Evolutionary conservation across 805 yeast species (phyloP), one percentile per base, ranked within the genome.

Genomic region (Pichia nanzhaoensis): DNA sequence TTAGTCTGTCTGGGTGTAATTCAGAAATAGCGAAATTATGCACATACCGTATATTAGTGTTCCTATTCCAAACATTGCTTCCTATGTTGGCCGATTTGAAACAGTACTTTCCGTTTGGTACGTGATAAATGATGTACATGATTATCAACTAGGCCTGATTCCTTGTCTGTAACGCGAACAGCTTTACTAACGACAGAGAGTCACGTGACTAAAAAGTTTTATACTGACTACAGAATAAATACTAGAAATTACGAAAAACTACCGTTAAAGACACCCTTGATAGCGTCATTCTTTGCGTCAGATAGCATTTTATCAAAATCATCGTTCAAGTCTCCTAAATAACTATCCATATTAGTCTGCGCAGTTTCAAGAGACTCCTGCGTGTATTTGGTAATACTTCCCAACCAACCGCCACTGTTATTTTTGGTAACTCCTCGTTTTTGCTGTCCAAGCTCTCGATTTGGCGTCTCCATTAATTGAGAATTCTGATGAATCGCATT

Each of bases 1-100:
- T 38, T 37, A 39, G 32, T 19, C n/a, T n/a, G n/a, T n/a, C n/a
- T n/a, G n/a, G n/a, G n/a, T n/a, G n/a, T n/a, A n/a, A n/a, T n/a
- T n/a, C n/a, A n/a, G n/a, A n/a, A n/a, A n/a, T n/a, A n/a, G n/a
- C n/a, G n/a, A n/a, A n/a, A n/a, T n/a, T n/a, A n/a, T n/a, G n/a
- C 13, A 59, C 67, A 43, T 56, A 63, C 68, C 70, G 58, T 77
- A 77, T 37, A 77, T 61, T 22, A 77, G 60, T 51, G 71, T 72
- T 30, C 81, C 81, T 36, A 77, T 63, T 20, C 82, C 82, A 65
- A 77, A 75, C 81, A 76, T 74, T 3, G 24, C 13, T 20, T 24
- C 10, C 6, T 24, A 10, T 24, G 28, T 10, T 24, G 10, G 10
- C n/a, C n/a, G n/a, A n/a, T n/a, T n/a, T n/a, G n/a, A n/a, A n/a